Conservation (phyloP, 768 basidiomycete species). For the Fomitopsis pulvina region DNA sequence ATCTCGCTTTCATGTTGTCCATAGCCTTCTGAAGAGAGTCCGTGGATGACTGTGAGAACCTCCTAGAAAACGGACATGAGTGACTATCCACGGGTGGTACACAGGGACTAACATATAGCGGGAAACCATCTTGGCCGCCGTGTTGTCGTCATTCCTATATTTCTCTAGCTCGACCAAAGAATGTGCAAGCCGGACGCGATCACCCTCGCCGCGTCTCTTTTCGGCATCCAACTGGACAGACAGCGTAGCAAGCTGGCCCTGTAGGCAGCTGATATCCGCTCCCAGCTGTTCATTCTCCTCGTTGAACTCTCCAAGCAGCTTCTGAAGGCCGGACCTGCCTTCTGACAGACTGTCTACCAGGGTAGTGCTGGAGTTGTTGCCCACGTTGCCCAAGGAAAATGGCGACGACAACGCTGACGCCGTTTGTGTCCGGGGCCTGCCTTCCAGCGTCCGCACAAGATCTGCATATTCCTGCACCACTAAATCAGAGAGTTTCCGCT, state of each 20-base stretch:
- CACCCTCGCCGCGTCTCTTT: constrained; percentile 32
- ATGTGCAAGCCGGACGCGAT: constrained; percentile 39
- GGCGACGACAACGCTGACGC: constrained; percentile 6
- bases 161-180: constrained; percentile 47
- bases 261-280: constrained; percentile 34
- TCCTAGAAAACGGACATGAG: constrained; percentile 37
- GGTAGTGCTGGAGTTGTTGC: constrained; percentile 11
- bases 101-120: constrained; percentile 64
- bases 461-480: constrained; percentile 71
- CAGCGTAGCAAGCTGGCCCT: constrained; percentile 36
- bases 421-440: constrained; percentile 26
- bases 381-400: constrained; percentile 3
- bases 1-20: constrained; percentile 49
- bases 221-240: constrained; percentile 41
- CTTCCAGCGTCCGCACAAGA: constrained; percentile 61
- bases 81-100: constrained; percentile 1
- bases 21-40: constrained; percentile 59
- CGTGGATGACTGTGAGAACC: constrained; percentile 74
- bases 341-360: constrained; percentile 32
- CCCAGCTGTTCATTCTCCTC: constrained; percentile 40
- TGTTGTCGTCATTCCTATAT: constrained; percentile 57
- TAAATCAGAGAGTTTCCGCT: constrained; percentile 51
- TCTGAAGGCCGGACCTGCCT: constrained; percentile 41
- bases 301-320: constrained; percentile 43
- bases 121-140: constrained; percentile 77